A percentile compares a stretch with the other conserved stretches of the same genome.
Conservation (phyloP, 345 rosid genomes). For the Populus nigra region DNA sequence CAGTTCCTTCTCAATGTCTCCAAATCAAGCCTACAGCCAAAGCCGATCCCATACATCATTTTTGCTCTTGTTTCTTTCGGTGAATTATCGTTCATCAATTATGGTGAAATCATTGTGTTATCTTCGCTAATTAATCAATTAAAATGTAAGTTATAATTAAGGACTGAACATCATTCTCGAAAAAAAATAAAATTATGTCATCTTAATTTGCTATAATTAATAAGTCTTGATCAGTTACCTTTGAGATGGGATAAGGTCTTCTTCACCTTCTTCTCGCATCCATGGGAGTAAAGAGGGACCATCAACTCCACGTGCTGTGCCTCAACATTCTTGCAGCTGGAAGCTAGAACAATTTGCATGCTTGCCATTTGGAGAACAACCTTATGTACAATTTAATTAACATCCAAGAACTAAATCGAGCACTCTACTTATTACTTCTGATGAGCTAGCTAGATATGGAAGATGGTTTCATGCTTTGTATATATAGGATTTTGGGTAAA, state of each 20-base stretch:
- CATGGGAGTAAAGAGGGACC: slow-evolving; percentile 87
- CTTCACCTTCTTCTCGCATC: slow-evolving; percentile 76
- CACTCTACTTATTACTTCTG: background rate
- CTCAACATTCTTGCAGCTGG: slow-evolving; percentile 61
- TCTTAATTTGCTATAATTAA: too few relatives aligned
- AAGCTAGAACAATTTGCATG: slow-evolving; percentile 68
- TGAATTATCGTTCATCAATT: background rate
- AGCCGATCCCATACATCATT: background rate
- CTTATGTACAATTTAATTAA: background rate
- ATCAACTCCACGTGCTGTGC: slow-evolving; percentile 88
- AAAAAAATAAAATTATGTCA: background rate
- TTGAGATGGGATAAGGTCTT: slow-evolving; percentile 70
- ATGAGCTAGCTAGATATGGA: background rate
- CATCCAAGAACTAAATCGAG: background rate
- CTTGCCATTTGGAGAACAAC: slow-evolving; percentile 39
- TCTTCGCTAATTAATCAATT: background rate
- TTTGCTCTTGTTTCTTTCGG: background rate
- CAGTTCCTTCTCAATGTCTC: background rate
- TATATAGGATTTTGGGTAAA: background rate
- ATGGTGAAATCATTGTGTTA: background rate
- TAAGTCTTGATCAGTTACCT: slow-evolving; percentile 39
- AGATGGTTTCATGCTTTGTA: background rate
- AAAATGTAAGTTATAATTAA: background rate
- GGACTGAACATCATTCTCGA: background rate
- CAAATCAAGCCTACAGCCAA: background rate